These are phyloP conservation scores for Myxozyma geophila DNA, from an alignment of 805 yeast species.

Conservation along the genomic window DNA sequence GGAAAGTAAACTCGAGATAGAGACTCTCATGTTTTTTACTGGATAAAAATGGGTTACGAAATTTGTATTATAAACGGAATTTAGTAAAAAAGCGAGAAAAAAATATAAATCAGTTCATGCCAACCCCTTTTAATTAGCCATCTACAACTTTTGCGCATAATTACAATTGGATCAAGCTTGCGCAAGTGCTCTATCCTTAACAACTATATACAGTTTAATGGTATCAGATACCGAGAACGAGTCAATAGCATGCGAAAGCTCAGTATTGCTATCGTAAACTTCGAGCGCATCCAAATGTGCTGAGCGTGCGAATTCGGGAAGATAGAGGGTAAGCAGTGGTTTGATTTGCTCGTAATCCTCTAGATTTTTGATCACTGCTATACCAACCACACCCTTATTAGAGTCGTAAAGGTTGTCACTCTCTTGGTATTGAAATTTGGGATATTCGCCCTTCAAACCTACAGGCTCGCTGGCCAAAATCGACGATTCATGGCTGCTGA, in stretches of 20 bases:
- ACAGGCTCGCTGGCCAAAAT: not conserved
- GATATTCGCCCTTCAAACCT: not conserved
- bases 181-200: too few relatives aligned
- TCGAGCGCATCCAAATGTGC: conserved; percentile 8
- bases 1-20: conserved; percentile 23
- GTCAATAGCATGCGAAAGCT: not conserved
- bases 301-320: conserved; percentile 1
- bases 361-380: not conserved
- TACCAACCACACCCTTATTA: not conserved
- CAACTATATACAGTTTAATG: conserved; percentile 1
- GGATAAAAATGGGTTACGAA: not conserved
- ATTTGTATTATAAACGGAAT: conserved; percentile 2
- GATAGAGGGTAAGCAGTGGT: conserved; percentile 2
- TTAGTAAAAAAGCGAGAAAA: not conserved
- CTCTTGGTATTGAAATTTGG: not conserved
- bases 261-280: conserved; percentile 2
- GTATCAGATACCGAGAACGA: not conserved
- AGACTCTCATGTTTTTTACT: not conserved
- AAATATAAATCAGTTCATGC: too few relatives aligned
- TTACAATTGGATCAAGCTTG: too few relatives aligned
- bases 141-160: too few relatives aligned
- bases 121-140: too few relatives aligned
- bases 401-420: not conserved
- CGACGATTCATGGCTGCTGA: not conserved
- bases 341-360: not conserved